These are phyloP conservation scores for Diaporthe vexans DNA, from an alignment of 2,329 filamentous ascomycete genomes.

Conservation along the genomic window DNA sequence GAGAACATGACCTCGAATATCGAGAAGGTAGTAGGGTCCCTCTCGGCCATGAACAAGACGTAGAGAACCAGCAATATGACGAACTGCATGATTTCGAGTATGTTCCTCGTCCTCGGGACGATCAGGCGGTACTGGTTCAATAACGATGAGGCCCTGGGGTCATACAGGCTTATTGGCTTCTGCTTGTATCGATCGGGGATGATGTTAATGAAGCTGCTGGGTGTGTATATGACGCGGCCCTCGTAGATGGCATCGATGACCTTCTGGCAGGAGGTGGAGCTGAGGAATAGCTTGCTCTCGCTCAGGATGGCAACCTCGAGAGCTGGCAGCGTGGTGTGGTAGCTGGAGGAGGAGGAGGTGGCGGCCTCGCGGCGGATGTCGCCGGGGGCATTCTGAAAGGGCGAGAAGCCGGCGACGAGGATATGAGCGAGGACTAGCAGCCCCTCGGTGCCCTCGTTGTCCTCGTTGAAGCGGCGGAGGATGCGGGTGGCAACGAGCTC, in stretches of 20 bases:
- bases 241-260: conserved; percentile 87
- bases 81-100: conserved; percentile 83
- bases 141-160: conserved; percentile 80
- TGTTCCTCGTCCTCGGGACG: conserved; percentile 82
- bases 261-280: conserved; percentile 83
- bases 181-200: conserved; percentile 89
- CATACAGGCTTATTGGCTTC: conserved; percentile 84
- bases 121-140: conserved; percentile 89
- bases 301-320: conserved; percentile 87
- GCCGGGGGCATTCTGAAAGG: conserved; percentile 84
- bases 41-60: conserved; percentile 78
- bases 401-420: conserved; percentile 85
- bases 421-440: conserved; percentile 83
- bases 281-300: conserved; percentile 83
- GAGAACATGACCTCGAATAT: conserved; percentile 76
- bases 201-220: conserved; percentile 84
- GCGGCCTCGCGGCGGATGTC: conserved; percentile 73
- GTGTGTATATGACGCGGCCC: conserved; percentile 85
- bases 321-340: conserved; percentile 76
- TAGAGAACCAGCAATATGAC: conserved; percentile 78
- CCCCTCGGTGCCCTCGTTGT: conserved; percentile 78
- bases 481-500: conserved; percentile 86
- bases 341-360: conserved; percentile 61
- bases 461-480: conserved; percentile 82
- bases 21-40: conserved; percentile 70